Percentiles rank a stretch among this genome's conserved stretches.
These are phyloP conservation scores for Solanum chacoense DNA, from an alignment of 305 asterid species.

Conservation along the genomic window DNA sequence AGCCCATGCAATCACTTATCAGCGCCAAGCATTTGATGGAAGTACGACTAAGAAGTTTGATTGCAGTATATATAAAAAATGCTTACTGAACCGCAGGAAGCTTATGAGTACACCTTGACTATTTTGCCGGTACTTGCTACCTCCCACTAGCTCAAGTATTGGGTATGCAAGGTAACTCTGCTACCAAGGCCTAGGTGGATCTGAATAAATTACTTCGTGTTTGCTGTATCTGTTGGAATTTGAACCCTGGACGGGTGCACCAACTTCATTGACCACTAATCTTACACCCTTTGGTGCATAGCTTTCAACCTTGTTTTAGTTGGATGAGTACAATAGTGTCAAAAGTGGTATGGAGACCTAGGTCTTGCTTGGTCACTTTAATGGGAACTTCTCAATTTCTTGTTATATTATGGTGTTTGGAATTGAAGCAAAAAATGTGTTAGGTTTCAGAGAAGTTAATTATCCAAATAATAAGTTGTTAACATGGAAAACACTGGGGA, in stretches of 20 bases:
- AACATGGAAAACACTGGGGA: not conserved
- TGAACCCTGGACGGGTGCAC: not conserved
- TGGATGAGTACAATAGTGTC: not conserved
- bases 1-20: not conserved
- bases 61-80: not conserved
- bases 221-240: not conserved
- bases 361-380: not conserved
- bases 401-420: not conserved
- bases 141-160: not conserved
- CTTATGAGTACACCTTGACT: not conserved
- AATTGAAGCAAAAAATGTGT: not conserved
- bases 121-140: not conserved
- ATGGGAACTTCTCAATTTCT: not conserved
- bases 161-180: not conserved
- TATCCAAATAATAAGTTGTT: not conserved
- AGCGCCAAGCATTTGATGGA: not conserved
- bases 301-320: not conserved
- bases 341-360: not conserved
- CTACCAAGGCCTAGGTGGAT: not conserved
- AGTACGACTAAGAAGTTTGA: not conserved
- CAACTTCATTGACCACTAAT: not conserved
- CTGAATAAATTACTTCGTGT: not conserved
- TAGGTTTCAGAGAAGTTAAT: not conserved
- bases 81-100: not conserved
- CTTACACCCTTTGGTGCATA: not conserved